Evolutionary conservation across 2,329 filamentous ascomycete species (phyloP).

Genomic region (Sporothrix brunneoviolacea): DNA sequence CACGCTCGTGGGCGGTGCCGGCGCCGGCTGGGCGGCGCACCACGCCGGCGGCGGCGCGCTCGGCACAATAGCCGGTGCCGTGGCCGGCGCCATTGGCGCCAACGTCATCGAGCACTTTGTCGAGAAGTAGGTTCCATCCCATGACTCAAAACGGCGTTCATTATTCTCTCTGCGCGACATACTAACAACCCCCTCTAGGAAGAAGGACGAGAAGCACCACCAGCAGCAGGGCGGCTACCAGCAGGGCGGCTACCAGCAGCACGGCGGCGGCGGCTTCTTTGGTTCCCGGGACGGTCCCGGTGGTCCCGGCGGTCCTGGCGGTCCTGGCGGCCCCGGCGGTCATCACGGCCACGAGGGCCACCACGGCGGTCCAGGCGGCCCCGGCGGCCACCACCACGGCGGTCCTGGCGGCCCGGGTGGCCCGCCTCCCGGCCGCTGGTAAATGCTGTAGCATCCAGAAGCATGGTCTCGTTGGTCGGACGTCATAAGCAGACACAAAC

Average conservation of each 20-base stretch:
- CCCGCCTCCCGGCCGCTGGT: conserved; percentile 2
- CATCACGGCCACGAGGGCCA: neutral
- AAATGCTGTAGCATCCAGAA: too few species aligned
- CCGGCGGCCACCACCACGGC: neutral
- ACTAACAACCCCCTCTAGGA: too few species aligned
- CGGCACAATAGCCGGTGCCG: conserved; percentile 43
- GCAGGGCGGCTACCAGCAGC: neutral
- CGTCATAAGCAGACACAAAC: too few species aligned
- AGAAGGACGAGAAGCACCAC: conserved; percentile 11
- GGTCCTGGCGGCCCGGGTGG: conserved; percentile 1
- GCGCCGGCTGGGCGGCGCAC: conserved; percentile 48
- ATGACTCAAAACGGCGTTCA: too few species aligned
- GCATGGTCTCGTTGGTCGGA: too few species aligned
- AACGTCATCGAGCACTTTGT: conserved; percentile 40
- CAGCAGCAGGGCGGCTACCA: conserved; percentile 1
- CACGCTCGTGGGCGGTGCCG: conserved; percentile 45
- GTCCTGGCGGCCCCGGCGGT: conserved; percentile 1
- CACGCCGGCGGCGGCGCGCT: conserved; percentile 46
- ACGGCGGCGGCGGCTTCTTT: neutral
- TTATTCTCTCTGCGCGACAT: too few species aligned
- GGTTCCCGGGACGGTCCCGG: neutral
- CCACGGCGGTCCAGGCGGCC: neutral
- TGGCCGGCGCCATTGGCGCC: conserved; percentile 49
- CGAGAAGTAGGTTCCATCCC: too few species aligned
- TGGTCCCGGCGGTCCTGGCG: conserved; percentile 4